Base-by-base conservation (phyloP, 2,329 filamentous ascomycete species). In the Pestalotiopsis sp. region DNA sequence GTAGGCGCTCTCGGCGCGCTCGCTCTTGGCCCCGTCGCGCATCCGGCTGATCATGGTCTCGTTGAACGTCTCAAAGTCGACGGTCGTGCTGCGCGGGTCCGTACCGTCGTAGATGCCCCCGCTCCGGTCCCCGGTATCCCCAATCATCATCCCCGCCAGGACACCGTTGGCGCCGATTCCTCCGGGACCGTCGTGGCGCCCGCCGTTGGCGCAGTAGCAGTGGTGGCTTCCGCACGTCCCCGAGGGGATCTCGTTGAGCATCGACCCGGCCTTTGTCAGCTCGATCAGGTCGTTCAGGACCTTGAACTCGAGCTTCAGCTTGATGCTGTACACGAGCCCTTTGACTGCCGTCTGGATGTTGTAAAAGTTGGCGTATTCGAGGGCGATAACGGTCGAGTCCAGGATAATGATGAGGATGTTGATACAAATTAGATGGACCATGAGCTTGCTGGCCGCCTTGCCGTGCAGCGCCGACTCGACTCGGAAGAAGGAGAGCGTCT, bases 361-460 rank as follows among this genome's bases (percentile, higher is more conserved):
- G 67, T 72, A 74, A 14, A 68, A 66, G 52, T 70, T 70, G 20
- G 66, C 63, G 59, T 71, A 75, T 45, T 75, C 73, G 14, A 74
- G 68, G 0, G 67, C 41, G 4, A 74, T 67, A 9, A 75, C 64
- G 1, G 69, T 68, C 13, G 80, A 25, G 67, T 83, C 81, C 74
- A 82, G 78, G 3, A 75, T 45, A 23, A 83, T 74, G 20, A 82
- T 79, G 9, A 74, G 62, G 38, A 79, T 71, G 64, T 82, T 81
- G 27, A 82, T 80, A 2, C 76, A 74, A 6, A 81, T 76, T 2
- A 83, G 73, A 66, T 81, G 79, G 58, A 77, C 73, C 73, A 82
- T 78, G 67, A 82, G 69, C 25, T 64, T 31, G 79, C 64, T 82
- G 4, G 66, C 56, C 25, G 57, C 64, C 25, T 25, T 49, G 25